Evolutionary conservation across 352 stramenopile species (phyloP).

Genomic region (Phytophthora sp.): DNA sequence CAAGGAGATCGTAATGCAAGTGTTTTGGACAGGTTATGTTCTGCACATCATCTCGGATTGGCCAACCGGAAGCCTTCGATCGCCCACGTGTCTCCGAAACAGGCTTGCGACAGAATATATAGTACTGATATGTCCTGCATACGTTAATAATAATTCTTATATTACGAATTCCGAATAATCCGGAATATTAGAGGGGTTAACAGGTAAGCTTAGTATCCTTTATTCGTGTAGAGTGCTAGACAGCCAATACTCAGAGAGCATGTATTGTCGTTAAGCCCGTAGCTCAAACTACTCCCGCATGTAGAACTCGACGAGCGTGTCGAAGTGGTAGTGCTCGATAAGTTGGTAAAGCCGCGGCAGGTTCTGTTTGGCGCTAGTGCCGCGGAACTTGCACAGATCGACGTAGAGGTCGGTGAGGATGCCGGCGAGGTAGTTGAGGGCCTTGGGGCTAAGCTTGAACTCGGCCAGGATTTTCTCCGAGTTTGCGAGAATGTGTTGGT

Average conservation of each 20-base stretch:
- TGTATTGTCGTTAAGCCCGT: neutral
- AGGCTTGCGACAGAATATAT: conserved; percentile 17
- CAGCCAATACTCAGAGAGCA: too few relatives aligned
- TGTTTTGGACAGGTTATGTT: too few relatives aligned
- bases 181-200: too few relatives aligned
- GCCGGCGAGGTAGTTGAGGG: conserved; percentile 80
- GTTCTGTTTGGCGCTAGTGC: conserved; percentile 78
- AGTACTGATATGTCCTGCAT: conserved; percentile 3
- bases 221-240: too few relatives aligned
- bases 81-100: too few relatives aligned
- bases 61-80: too few relatives aligned
- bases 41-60: too few relatives aligned
- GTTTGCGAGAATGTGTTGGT: conserved; percentile 73
- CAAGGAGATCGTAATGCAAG: too few relatives aligned
- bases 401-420: conserved; percentile 88
- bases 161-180: neutral
- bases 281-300: conserved; percentile 45
- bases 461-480: conserved; percentile 72
- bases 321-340: conserved; percentile 84
- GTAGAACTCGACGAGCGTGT: conserved; percentile 82
- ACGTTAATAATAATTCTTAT: conserved; percentile 9
- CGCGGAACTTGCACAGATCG: conserved; percentile 85
- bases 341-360: conserved; percentile 73
- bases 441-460: conserved; percentile 72
- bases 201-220: too few relatives aligned